Percentiles rank a stretch among this genome's conserved stretches.
These are phyloP conservation scores for Plenodomus tracheiphilus DNA, from an alignment of 2,329 filamentous ascomycete genomes.

Conservation along the genomic window DNA sequence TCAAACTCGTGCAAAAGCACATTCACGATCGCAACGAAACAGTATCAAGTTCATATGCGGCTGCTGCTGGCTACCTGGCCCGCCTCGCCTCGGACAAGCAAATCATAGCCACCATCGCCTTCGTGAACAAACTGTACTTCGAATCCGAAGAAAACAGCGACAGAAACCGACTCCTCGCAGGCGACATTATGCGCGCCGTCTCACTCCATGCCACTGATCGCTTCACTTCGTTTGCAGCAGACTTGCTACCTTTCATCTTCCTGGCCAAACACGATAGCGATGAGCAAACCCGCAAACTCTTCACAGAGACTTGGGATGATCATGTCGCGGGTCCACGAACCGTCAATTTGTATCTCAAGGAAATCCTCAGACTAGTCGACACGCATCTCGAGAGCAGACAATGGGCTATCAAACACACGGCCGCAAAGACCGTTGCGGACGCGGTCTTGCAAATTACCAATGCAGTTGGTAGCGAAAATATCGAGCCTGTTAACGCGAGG, in stretches of 20 bases:
- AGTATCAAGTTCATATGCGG: conserved; percentile 85
- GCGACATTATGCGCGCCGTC: conserved; percentile 80
- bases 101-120: conserved; percentile 58
- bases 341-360: conserved; percentile 79
- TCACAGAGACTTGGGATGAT: conserved; percentile 84
- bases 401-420: conserved; percentile 90
- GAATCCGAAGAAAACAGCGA: conserved; percentile 77
- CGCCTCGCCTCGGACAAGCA: conserved; percentile 64
- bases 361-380: conserved; percentile 73
- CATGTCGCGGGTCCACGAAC: conserved; percentile 84
- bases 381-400: conserved; percentile 75
- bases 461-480: conserved; percentile 60
- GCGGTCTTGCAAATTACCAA: conserved; percentile 66
- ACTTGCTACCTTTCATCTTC: conserved; percentile 84
- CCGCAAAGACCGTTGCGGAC: conserved; percentile 77
- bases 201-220: conserved; percentile 87
- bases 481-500: conserved; percentile 63
- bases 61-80: conserved; percentile 82
- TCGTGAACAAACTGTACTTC: conserved; percentile 74
- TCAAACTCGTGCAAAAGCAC: conserved; percentile 77
- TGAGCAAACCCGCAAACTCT: conserved; percentile 76
- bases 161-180: conserved; percentile 71
- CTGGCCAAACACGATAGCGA: conserved; percentile 84
- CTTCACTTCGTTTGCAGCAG: conserved; percentile 75
- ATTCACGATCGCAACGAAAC: conserved; percentile 92